Evolutionary conservation across 2,329 filamentous ascomycete genomes (phyloP), one percentile per base, ranked within the genome.

Genomic region (Shiraia bambusicola): DNA sequence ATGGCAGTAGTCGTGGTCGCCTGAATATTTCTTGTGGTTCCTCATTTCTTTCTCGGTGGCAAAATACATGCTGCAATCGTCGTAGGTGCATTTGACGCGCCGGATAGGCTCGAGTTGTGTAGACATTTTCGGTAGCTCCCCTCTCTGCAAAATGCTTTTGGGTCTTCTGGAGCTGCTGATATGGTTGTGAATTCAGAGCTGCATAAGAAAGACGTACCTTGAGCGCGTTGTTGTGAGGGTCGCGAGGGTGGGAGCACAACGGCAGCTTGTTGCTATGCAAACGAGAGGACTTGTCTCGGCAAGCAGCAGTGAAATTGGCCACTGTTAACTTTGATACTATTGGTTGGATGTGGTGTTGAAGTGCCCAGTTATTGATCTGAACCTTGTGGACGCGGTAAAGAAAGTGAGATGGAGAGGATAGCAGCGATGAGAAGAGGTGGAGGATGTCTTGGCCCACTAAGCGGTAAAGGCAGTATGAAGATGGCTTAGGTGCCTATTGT

Each of bases 1-100:
- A 31, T 59, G 53, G 59, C 74, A 77, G 51, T 75, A 76, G 47
- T 72, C 65, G 42, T 76, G 74, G 8, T 69, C 61, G 2, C 69
- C 59, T 2, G 69, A 63, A 15, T 65, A 42, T 13, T 61, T 66
- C 56, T 82, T 82, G 66, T 83, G 80, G 2, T 57, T 58, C 35
- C 67, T 72, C 72, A 82, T 76, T 2, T 69, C 68, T 30, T 70
- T 65, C 9, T 65, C 57, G 0, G 66, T 72, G 7, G 64, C 49
- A 58, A 82, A 83, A 13, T 54, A 62, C 28, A 65, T 58, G 15
- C 55, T 47, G 65, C 80, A 82, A 35, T 69, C 57, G 2, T 60
- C 35, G 43, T 71, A 77, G 6, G 71, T 73, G 62, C 77, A 80
- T 22, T 57, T 59, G 46, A 69, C 34, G 5, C 39, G 37, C 25